A percentile compares a stretch with the other conserved stretches of the same genome.
Evolutionary conservation across 2,329 filamentous ascomycete species (phyloP).

Genomic region (Aspergillus ibericus): DNA sequence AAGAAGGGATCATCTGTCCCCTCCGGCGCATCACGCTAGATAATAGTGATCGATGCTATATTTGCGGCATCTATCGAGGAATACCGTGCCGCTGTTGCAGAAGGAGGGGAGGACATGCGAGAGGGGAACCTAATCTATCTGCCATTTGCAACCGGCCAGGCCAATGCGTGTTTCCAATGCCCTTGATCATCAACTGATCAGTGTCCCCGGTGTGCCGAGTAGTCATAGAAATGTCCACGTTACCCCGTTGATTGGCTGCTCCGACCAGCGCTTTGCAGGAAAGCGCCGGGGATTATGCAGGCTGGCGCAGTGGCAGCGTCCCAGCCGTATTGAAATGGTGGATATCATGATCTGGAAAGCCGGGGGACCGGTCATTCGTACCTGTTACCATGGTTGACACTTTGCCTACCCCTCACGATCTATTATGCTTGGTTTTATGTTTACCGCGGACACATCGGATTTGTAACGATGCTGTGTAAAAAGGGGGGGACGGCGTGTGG

Average conservation of each 20-base stretch:
- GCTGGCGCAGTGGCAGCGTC: conserved; percentile 4
- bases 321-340: conserved; percentile 2
- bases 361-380: neutral
- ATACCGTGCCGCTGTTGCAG: neutral
- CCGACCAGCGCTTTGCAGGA: neutral
- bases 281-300: conserved; percentile 12
- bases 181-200: conserved; percentile 10
- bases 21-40: neutral
- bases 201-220: conserved; percentile 7
- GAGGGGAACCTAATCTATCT: conserved; percentile 7
- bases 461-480: neutral
- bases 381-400: conserved; percentile 1
- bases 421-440: neutral
- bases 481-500: neutral
- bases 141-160: neutral
- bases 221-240: conserved; percentile 10
- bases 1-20: conserved; percentile 5
- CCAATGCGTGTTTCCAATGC: conserved; percentile 10
- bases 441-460: neutral
- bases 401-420: neutral
- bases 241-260: conserved; percentile 17
- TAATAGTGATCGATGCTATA: neutral
- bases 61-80: neutral
- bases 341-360: conserved; percentile 1
- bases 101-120: conserved; percentile 5